Evolutionary conservation across 805 yeast genomes (phyloP).

Genomic region (Candida pini): DNA sequence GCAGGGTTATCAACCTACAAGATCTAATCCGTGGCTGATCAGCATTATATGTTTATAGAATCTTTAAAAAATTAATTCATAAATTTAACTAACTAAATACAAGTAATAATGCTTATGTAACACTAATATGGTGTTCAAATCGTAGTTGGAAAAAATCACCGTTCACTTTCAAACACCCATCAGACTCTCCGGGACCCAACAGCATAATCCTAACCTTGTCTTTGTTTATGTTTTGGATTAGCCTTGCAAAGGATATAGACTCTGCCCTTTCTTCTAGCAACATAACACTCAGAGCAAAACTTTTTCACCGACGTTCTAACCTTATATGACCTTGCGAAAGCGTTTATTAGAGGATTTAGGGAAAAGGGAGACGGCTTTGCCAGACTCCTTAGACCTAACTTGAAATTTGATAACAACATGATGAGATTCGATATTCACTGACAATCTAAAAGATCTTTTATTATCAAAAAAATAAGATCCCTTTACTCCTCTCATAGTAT

Average conservation of each 20-base stretch:
- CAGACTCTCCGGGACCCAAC: not conserved
- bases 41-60: not conserved
- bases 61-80: not conserved
- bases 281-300: conserved; percentile 85
- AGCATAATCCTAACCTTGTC: conserved; percentile 54
- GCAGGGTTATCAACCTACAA: conserved; percentile 52
- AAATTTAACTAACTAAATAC: not conserved
- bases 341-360: conserved; percentile 9
- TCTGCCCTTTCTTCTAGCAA: conserved; percentile 92
- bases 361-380: conserved; percentile 13
- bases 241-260: conserved; percentile 91
- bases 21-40: conserved; percentile 1
- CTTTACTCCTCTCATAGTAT: too few species aligned
- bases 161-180: not conserved
- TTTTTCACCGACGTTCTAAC: conserved; percentile 91
- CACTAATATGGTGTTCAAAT: too few species aligned
- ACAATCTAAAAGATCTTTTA: too few species aligned
- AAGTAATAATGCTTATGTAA: not conserved
- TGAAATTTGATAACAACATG: conserved; percentile 24
- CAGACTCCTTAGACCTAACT: conserved; percentile 19
- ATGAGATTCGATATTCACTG: too few species aligned
- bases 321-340: conserved; percentile 65
- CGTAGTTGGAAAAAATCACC: not conserved
- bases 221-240: conserved; percentile 90
- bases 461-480: too few species aligned